Evolutionary conservation across 2,329 filamentous ascomycete species (phyloP).

Genomic region (Calycina herbarum): DNA sequence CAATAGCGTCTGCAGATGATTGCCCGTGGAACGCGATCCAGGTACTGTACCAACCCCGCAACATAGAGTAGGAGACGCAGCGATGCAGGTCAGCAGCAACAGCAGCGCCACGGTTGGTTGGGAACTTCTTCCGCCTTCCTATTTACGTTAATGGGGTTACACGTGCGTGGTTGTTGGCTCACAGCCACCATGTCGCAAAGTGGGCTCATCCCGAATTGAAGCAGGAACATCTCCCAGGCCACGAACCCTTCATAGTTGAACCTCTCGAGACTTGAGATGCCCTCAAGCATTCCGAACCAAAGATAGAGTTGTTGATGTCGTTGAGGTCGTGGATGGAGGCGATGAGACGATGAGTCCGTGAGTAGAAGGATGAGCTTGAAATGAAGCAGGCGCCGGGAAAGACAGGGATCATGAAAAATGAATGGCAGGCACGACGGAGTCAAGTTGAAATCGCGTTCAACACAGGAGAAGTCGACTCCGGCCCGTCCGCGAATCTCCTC

Average conservation of each 20-base stretch:
- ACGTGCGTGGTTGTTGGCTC: background rate
- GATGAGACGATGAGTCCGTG: no score
- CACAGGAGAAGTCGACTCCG: background rate
- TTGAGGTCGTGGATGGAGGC: no score
- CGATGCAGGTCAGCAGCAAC: background rate
- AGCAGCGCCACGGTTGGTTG: background rate
- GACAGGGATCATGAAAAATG: background rate
- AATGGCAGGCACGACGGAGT: background rate
- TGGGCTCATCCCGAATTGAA: no score
- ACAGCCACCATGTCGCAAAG: no score
- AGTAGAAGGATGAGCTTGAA: background rate
- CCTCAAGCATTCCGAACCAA: no score
- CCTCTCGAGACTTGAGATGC: background rate
- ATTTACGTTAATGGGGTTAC: background rate
- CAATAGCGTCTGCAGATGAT: background rate
- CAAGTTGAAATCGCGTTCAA: background rate
- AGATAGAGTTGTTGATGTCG: no score
- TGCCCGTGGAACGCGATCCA: background rate
- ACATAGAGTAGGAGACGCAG: background rate
- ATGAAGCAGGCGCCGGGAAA: background rate
- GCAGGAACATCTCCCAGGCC: no score
- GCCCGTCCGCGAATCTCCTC: background rate
- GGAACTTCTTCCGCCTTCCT: background rate
- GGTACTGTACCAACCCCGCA: background rate
- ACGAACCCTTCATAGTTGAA: no score